Conservation (phyloP, 345 rosid genomes). For the Eutrema japonicum region DNA sequence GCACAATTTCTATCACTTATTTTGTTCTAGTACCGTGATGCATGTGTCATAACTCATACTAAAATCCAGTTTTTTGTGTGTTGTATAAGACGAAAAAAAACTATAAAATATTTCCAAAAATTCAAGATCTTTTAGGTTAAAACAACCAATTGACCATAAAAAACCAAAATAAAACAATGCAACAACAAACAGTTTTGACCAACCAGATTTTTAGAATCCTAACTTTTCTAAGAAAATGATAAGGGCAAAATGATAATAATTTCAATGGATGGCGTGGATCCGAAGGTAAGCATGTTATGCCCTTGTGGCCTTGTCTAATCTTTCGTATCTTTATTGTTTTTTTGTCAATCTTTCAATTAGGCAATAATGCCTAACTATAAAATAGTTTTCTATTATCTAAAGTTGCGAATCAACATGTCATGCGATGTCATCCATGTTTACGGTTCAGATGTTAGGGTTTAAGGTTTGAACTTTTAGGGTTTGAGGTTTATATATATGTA, state of each 20-base stretch:
- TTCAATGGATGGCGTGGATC: slow-evolving; percentile 9
- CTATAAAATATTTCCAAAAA: neutral
- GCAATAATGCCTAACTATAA: neutral
- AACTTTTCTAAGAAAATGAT: neutral
- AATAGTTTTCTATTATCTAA: no score
- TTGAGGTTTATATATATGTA: no score
- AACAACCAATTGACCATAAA: neutral
- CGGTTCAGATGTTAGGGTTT: no score
- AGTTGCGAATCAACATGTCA: no score
- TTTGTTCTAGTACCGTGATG: neutral
- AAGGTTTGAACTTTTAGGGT: no score
- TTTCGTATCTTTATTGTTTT: neutral
- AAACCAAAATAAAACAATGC: no score
- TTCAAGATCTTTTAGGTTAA: neutral
- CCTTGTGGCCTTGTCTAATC: slow-evolving; percentile 4
- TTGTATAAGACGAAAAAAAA: neutral
- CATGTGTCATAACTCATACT: neutral
- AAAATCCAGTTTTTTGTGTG: no score
- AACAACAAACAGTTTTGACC: neutral
- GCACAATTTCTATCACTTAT: neutral
- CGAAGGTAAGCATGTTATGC: slow-evolving; percentile 28
- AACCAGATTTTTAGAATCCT: neutral
- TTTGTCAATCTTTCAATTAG: slow-evolving; percentile 6
- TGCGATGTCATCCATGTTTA: no score
- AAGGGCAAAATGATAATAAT: neutral